Evolutionary conservation across 2,329 filamentous ascomycete species (phyloP).

Genomic region (Fusarium dlaminii): DNA sequence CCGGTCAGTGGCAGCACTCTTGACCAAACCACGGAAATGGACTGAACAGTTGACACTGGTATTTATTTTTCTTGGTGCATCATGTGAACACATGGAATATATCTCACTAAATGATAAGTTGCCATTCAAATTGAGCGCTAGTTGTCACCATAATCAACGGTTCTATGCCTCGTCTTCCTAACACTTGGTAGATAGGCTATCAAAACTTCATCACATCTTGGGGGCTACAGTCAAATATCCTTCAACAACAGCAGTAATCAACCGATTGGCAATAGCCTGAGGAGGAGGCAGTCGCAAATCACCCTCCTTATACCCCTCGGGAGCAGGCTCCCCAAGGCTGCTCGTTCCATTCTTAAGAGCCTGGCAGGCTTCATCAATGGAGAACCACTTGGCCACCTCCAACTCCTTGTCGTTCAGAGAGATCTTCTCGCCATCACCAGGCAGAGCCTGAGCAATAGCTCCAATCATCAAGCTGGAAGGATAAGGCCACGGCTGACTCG

Average conservation of each 20-base stretch:
- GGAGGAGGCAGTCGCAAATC: conserved; percentile 81
- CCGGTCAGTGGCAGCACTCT: background rate
- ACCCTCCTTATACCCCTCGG: conserved; percentile 77
- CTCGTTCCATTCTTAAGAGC: conserved; percentile 74
- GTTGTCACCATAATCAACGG: background rate
- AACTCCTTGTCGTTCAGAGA: conserved; percentile 90
- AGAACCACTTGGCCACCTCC: conserved; percentile 89
- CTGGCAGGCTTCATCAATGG: conserved; percentile 79
- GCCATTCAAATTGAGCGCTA: background rate
- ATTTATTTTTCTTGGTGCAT: background rate
- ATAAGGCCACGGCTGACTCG: conserved; percentile 88
- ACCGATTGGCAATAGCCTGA: conserved; percentile 91
- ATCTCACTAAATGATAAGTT: background rate
- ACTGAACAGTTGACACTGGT: background rate
- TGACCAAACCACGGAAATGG: background rate
- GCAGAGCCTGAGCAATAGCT: conserved; percentile 86
- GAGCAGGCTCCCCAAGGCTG: conserved; percentile 71
- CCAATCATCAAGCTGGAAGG: conserved; percentile 87
- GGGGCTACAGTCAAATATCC: conserved; percentile 71
- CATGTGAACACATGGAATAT: background rate
- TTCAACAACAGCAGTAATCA: conserved; percentile 81
- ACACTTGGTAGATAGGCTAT: background rate
- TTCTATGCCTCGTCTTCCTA: background rate
- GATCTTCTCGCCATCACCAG: conserved; percentile 77
- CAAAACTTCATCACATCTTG: conserved; percentile 57